Percentiles rank a stretch among this genome's conserved stretches.
These are phyloP conservation scores for Fusarium buxicola DNA, from an alignment of 2,329 filamentous ascomycete genomes.

Conservation along the genomic window DNA sequence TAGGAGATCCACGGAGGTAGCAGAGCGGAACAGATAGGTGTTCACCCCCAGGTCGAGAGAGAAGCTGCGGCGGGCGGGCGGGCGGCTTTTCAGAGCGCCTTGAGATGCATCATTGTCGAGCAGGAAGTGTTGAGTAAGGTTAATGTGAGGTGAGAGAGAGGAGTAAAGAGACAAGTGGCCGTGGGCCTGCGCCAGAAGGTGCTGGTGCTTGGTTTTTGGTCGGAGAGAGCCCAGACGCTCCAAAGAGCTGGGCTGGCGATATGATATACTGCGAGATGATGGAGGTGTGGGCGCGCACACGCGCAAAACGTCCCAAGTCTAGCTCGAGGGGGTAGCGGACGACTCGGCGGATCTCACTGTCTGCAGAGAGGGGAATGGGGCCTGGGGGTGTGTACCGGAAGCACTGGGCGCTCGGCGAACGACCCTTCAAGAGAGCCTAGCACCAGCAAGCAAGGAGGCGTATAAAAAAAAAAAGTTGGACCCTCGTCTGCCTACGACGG, in stretches of 20 bases:
- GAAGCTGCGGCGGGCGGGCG: conserved; percentile 44
- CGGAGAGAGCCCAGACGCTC: conserved; percentile 40
- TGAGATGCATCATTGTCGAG: conserved; percentile 43
- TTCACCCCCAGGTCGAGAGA: conserved; percentile 43
- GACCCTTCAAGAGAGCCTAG: conserved; percentile 37
- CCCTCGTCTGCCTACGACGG: conserved; percentile 35
- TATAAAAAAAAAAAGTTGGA: conserved; percentile 36
- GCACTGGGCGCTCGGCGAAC: conserved; percentile 40
- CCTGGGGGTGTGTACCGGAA: conserved; percentile 34
- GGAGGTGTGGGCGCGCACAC: conserved; percentile 45
- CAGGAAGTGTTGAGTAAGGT: conserved; percentile 24
- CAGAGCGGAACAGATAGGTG: conserved; percentile 42
- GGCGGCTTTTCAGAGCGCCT: conserved; percentile 43
- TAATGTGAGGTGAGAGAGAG: conserved; percentile 4
- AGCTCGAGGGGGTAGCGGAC: conserved; percentile 41
- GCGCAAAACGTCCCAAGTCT: conserved; percentile 45
- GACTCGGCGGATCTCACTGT: conserved; percentile 39
- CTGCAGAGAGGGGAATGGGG: conserved; percentile 26
- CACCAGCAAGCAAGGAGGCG: conserved; percentile 41
- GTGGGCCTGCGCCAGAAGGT: conserved; percentile 37
- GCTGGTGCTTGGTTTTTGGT: conserved; percentile 40
- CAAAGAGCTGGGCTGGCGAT: conserved; percentile 45
- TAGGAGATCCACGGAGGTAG: conserved; percentile 34
- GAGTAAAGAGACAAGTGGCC: conserved; percentile 26
- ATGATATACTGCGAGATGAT: conserved; percentile 45